Percentiles rank a stretch among this genome's conserved stretches.
These are phyloP conservation scores for Monosporozyma siamensis DNA, from an alignment of 805 yeast species.

Conservation along the genomic window DNA sequence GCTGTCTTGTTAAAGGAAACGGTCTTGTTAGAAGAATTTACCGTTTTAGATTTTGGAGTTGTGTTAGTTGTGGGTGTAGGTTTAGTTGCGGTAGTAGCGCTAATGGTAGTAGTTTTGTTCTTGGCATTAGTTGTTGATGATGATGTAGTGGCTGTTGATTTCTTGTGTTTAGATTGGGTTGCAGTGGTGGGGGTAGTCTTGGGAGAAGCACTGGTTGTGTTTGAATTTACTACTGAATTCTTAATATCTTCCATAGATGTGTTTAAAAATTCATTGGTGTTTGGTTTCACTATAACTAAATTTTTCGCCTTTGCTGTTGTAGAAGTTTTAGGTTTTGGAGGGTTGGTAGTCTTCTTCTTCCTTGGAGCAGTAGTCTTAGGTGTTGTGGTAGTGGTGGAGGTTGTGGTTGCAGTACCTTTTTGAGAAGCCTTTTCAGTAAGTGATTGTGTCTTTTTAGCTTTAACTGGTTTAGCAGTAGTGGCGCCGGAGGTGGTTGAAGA, in stretches of 20 bases:
- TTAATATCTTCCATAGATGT: no score
- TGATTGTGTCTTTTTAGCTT: constrained; percentile 3
- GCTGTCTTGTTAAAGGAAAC: no score
- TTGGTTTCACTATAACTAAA: no score
- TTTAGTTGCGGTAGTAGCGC: no score
- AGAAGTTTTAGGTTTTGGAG: background rate
- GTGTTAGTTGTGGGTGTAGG: no score
- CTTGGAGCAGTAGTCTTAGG: background rate
- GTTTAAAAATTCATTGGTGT: no score
- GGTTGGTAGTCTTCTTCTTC: background rate
- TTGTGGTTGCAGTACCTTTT: background rate
- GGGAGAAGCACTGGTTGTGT: background rate
- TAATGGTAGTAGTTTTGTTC: constrained; percentile 8
- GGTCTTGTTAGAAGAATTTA: no score
- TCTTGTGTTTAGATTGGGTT: background rate
- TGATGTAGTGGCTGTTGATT: no score
- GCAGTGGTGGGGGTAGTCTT: background rate
- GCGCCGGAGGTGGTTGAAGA: no score
- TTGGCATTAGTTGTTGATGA: background rate
- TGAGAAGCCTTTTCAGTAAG: constrained; percentile 1
- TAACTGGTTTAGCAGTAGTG: background rate
- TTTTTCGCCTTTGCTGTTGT: no score
- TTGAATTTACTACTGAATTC: no score
- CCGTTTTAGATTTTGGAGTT: no score
- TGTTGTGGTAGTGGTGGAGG: constrained; percentile 1